Evolutionary conservation across 768 basidiomycete species (phyloP), one percentile per base, ranked within the genome.

Genomic region (Boletus sensibilis): DNA sequence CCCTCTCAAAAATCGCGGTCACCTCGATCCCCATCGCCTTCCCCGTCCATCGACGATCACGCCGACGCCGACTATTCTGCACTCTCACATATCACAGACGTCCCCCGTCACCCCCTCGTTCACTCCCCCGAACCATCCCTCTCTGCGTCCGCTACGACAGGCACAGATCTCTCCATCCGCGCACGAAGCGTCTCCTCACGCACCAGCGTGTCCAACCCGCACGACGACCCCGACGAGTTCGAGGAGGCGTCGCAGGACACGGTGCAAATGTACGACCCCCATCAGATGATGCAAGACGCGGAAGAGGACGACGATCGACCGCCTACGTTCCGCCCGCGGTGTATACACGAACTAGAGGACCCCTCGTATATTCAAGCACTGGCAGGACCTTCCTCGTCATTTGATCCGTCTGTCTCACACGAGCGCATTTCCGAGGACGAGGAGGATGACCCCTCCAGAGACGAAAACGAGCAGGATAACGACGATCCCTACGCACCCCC

Each of bases 331-430:
- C 70, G 46, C 18, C 74, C 78, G 2, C 72, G 64, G 2, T 85
- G 83, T 66, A 86, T 85, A 50, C 84, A 86, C 64, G 82, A 86
- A 61, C 59, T 85, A 10, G 76, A 75, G 8, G 71, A 71, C 42
- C 69, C 71, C 21, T 71, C 71, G 4, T 71, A 72, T 21, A 58
- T 70, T 8, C 60, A 51, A 18, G 58, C 38, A 1, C 46, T 61
- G 1, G 65, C 52, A 1, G 52, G 39, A n/a, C 48, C 55, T 11
- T 62, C 60, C 2, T 49, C 48, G 35, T 61, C 40, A 3, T 52
- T 50, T 42, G 52, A 40, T 50, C 42, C 40, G 4, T 48, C 54
- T 8, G 11, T 13, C 13, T 57, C 58, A 16, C 51, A 25, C 13
- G 42, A 57, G 3, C 49, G 3, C 7, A 11, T 29, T 20, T 43